Evolutionary conservation across 177 flowering plant genomes (phyloP), one percentile per base, ranked within the genome.

Genomic region (Vitis hybrid): DNA sequence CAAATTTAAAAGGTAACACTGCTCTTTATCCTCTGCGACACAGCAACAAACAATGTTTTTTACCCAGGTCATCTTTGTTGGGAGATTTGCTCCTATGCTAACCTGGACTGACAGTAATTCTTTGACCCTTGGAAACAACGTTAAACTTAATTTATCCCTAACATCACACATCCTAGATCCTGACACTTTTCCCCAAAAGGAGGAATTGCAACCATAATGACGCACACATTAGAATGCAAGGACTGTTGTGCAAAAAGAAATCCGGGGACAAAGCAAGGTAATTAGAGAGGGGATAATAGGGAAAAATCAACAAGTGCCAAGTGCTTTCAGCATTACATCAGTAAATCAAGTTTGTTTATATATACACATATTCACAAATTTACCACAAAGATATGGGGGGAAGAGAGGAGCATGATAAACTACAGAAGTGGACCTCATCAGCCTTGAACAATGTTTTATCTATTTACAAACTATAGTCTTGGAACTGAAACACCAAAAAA

Each of bases 351-450:
- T 30, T 60, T 54, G 55, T 65, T 60, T 54, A 34, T 59, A 49
- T 77, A 23, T 55, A 69, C 55, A 72, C 15, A 75, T 75, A 79
- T 75, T 75, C 74, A 79, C 82, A 79, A 12, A 45, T 50, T 52
- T 72, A 18, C 63, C 66, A 72, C 50, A 54, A 58, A 64, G 32
- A 64, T 65, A 2, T n/a, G 18, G 62, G 5, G 32, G 68, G 50
- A 69, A 49, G 48, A 56, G 52, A 45, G 32, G 32, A 19, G 69
- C n/a, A 62, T 3, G 3, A 45, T 34, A 8, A 63, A 59, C 34
- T 48, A 48, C 79, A 48, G 61, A 21, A 52, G 34, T 12, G 3
- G 19, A 21, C 48, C 19, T 68, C 63, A 55, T 62, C 76, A 54
- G 30, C 81, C 21, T 56, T 68, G 52, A 79, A 57, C 66, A 73